phyloP scores from a whole-genome alignment of 2,329 filamentous ascomycete genomes.

The Trichoderma endophyticum region DNA sequence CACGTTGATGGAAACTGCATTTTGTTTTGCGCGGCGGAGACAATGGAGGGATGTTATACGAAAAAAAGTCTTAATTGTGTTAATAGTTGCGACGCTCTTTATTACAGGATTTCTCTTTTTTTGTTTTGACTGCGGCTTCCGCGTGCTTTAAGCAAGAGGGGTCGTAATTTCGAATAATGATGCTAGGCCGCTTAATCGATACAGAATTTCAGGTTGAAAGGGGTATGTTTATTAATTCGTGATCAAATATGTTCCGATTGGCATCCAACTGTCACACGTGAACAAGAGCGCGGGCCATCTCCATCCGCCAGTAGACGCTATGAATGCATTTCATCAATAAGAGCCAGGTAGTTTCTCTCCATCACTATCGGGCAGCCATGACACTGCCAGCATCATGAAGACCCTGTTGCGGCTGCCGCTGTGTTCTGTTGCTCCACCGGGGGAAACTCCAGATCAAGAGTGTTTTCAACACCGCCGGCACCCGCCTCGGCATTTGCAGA shows the following conservation, averaged over 20 bases:
- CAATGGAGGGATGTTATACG: slow-evolving; percentile 1
- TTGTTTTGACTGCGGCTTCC: background rate
- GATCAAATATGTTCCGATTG: background rate
- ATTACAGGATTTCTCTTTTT: slow-evolving; percentile 16
- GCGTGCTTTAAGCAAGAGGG: background rate
- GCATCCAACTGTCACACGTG: background rate
- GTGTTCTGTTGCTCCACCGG: slow-evolving; percentile 22
- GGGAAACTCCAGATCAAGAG: slow-evolving; percentile 37
- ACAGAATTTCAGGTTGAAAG: background rate
- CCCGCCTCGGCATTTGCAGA: slow-evolving; percentile 22
- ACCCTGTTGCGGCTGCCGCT: background rate
- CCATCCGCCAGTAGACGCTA: background rate
- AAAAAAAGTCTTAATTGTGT: slow-evolving; percentile 12
- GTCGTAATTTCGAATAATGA: slow-evolving; percentile 4
- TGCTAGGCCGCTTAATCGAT: background rate
- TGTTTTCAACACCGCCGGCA: slow-evolving; percentile 25
- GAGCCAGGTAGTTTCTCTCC: background rate
- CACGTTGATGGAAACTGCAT: slow-evolving; percentile 17
- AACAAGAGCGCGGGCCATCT: background rate
- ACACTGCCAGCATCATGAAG: background rate
- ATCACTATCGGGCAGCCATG: background rate
- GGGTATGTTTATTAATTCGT: background rate
- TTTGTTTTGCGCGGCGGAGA: slow-evolving; percentile 19
- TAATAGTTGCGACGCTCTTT: slow-evolving; percentile 21
- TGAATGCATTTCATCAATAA: background rate